A percentile compares a stretch with the other conserved stretches of the same genome.
Evolutionary conservation across 805 yeast genomes (phyloP).

Genomic region (Schwanniomyces sp.): DNA sequence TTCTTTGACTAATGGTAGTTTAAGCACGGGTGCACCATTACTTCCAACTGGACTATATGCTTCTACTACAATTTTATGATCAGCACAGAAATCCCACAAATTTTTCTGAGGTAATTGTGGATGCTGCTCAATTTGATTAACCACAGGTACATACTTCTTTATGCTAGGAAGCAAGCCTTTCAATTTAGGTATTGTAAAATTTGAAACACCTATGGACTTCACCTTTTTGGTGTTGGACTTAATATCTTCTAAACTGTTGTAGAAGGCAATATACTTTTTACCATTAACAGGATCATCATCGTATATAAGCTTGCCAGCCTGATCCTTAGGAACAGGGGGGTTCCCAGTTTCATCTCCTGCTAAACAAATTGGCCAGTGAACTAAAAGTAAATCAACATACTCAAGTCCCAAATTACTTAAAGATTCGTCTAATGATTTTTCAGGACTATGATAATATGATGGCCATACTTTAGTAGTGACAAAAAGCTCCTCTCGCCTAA

Average conservation of each 20-base stretch:
- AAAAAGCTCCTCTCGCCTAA: slow-evolving; percentile 47
- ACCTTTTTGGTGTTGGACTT: slow-evolving; percentile 28
- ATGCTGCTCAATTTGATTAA: slow-evolving; percentile 37
- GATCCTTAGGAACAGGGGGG: slow-evolving; percentile 37
- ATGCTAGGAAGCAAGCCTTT: slow-evolving; percentile 22
- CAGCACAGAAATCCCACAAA: slow-evolving; percentile 35
- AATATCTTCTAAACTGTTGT: slow-evolving; percentile 28
- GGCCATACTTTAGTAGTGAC: slow-evolving; percentile 47
- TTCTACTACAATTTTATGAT: slow-evolving; percentile 40
- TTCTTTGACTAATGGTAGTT: slow-evolving; percentile 47
- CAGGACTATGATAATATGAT: slow-evolving; percentile 39
- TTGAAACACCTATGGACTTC: slow-evolving; percentile 36
- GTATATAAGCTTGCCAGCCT: slow-evolving; percentile 30
- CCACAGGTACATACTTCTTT: slow-evolving; percentile 25
- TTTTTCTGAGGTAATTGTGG: slow-evolving; percentile 41
- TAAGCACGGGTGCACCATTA: slow-evolving; percentile 61
- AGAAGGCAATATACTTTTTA: slow-evolving; percentile 27
- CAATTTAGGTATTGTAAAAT: slow-evolving; percentile 29
- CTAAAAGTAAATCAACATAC: slow-evolving; percentile 46
- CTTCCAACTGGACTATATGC: slow-evolving; percentile 70
- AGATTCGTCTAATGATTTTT: slow-evolving; percentile 40
- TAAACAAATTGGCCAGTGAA: slow-evolving; percentile 52
- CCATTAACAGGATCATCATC: slow-evolving; percentile 38
- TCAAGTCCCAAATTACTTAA: slow-evolving; percentile 41
- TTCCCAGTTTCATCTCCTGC: slow-evolving; percentile 39